These are phyloP conservation scores for Sclerotiophoma versabilis DNA, from an alignment of 2,329 filamentous ascomycete genomes.

Conservation along the genomic window DNA sequence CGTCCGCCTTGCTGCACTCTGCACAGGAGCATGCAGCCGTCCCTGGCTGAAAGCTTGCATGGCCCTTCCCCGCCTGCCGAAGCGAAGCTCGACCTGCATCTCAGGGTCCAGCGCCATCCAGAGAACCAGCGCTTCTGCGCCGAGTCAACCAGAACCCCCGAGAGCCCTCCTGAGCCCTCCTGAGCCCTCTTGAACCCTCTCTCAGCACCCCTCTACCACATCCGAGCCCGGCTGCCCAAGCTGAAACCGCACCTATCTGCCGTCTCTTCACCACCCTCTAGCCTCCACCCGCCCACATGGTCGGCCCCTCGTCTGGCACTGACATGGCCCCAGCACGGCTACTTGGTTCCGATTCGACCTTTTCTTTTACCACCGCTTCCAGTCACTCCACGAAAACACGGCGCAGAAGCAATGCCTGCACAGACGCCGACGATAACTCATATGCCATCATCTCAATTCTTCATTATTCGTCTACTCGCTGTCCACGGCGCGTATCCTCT, in stretches of 20 bases:
- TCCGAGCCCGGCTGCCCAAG: background rate
- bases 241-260: constrained; percentile 3
- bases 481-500: background rate
- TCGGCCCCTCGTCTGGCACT: background rate
- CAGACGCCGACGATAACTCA: background rate
- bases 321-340: background rate
- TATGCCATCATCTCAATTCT: background rate
- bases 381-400: background rate
- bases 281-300: background rate
- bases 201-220: background rate
- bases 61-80: background rate
- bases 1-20: too few species aligned
- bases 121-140: background rate
- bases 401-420: background rate
- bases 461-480: constrained; percentile 6
- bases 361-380: background rate
- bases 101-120: background rate
- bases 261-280: background rate
- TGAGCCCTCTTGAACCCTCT: too few species aligned
- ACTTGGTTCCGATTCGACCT: background rate
- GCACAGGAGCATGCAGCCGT: background rate
- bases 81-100: background rate
- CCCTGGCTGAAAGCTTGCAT: background rate
- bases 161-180: too few species aligned
- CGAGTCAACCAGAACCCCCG: too few species aligned